Evolutionary conservation across 2,329 filamentous ascomycete species (phyloP).

Genomic region (Seiridium unicorne): DNA sequence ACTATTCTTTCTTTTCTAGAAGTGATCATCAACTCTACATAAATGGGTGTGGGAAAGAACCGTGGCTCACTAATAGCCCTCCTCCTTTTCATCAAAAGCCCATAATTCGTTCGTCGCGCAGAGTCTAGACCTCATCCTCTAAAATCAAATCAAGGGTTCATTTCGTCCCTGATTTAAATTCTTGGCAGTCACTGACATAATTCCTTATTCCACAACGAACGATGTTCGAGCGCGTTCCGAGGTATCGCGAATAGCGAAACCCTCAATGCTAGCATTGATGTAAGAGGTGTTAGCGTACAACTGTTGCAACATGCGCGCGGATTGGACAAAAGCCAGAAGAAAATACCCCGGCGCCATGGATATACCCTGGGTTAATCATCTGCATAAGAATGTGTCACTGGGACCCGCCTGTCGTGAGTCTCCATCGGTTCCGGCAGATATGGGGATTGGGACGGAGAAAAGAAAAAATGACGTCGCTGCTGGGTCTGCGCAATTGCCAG

Average conservation of each 20-base stretch:
- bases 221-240: neutral
- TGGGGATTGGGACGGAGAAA: neutral
- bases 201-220: neutral
- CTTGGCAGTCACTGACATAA: neutral
- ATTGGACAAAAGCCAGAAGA: too few species aligned
- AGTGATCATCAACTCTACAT: neutral
- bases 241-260: too few species aligned
- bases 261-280: too few species aligned
- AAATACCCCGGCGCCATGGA: neutral
- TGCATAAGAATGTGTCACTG: neutral
- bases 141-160: neutral
- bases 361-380: conserved; percentile 1
- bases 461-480: neutral
- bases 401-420: neutral
- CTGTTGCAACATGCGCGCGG: too few species aligned
- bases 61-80: too few species aligned
- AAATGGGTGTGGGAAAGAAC: neutral
- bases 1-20: neutral
- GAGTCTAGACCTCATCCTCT: neutral
- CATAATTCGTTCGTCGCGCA: neutral
- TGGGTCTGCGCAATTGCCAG: too few species aligned
- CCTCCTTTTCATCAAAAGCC: too few species aligned
- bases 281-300: too few species aligned
- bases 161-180: neutral
- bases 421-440: neutral